Base-by-base conservation (phyloP, 306 rosid species). In the Geum urbanum region DNA sequence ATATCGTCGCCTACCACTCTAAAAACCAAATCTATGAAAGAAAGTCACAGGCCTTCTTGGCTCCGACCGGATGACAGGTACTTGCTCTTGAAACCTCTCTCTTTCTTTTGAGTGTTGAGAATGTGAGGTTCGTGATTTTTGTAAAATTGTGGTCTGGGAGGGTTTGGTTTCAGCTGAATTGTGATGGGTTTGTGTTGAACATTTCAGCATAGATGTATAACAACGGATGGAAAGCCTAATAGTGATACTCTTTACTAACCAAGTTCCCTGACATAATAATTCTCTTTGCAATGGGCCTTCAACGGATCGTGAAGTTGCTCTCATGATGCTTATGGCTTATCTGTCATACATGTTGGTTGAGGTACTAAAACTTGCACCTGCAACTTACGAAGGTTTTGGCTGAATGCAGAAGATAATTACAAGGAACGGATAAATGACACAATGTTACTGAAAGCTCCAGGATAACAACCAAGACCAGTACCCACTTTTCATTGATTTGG, bases 311-410 rank as follows among this genome's bases (percentile, higher is more conserved):
- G 97, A 91, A 83, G 88, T 89, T 59, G 97, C 97, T 41, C 87
- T 91, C 63, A 91, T 91, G 97, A 91, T 91, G 88, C 83, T 91
- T 67, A 84, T 91, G 96, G 88, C 97, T 53, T 91, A 91, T 83
- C 79, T 89, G 56, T 84, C 97, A 48, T 89, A 91, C 73, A 82
- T 89, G 96, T 49, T 82, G 22, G 96, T 94, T 12, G 97, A 91
- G 92, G 97, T 89, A 75, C 35, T 40, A 5, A 32, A 63, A 63
- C n/a, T 63, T 41, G 13, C 9, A 9, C 27, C 7, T 9, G 50
- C 32, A 63, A 45, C 16, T 41, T 9, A n/a, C 18, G 48, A 9
- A 40, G 16, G 1, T 18, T 40, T 16, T 11, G 13, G 6, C 43
- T 58, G 43, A 58, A 58, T 27, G 37, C 59, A 20, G 11, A 8